Evolutionary conservation across 1,284 basidiomycete genomes (phyloP).

Genomic region (Tilletia setariae): DNA sequence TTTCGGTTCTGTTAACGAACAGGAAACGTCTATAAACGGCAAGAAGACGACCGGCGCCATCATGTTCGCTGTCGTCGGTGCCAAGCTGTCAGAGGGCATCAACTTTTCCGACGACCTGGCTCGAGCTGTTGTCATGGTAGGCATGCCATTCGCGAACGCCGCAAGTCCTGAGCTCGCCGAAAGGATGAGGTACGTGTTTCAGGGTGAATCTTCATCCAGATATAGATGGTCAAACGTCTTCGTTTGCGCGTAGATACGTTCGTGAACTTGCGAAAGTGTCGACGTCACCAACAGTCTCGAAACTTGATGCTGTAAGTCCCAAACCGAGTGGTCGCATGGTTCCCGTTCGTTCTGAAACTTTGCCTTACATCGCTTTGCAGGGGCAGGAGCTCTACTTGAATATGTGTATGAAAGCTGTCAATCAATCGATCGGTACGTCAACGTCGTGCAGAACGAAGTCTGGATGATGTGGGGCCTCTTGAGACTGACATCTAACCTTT

Average conservation of each 20-base stretch:
- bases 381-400: constrained; percentile 49
- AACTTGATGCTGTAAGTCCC: constrained; percentile 24
- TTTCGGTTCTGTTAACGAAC: too few species aligned
- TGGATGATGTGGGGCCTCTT: too few species aligned
- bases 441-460: constrained; percentile 35
- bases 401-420: constrained; percentile 86
- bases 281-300: constrained; percentile 1
- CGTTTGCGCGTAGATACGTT: constrained; percentile 26
- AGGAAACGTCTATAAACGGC: not conserved
- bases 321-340: not conserved
- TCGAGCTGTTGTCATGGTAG: constrained; percentile 78
- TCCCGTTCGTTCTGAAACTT: not conserved
- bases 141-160: constrained; percentile 88
- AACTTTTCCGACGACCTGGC: constrained; percentile 84
- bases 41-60: constrained; percentile 61
- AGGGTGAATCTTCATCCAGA: not conserved
- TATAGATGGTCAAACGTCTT: not conserved
- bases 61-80: constrained; percentile 83
- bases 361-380: constrained; percentile 21
- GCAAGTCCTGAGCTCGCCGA: constrained; percentile 86
- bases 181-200: constrained; percentile 74
- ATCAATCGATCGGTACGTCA: constrained; percentile 83
- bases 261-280: constrained; percentile 25
- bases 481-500: not conserved
- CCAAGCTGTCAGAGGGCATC: constrained; percentile 92